Base-by-base conservation (phyloP, 495 filamentous ascomycete species). In the Melanomma pulvis-pyrius region DNA sequence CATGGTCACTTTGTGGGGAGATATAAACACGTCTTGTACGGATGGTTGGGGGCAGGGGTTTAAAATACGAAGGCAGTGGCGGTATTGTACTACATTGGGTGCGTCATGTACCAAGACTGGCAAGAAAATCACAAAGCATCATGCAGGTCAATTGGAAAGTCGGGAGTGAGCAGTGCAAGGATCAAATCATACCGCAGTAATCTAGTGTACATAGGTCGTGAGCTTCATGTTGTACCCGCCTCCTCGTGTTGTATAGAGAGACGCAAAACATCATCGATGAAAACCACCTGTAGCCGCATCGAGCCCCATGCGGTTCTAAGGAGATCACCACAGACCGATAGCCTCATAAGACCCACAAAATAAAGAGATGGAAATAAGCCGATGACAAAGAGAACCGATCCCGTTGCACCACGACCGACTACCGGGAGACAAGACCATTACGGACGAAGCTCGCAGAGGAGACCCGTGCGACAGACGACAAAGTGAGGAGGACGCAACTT, bases 121-220 rank as follows among this genome's bases (percentile, higher is more conserved):
- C 30, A 34, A 5, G 4, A 34, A n/a, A 15, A 22, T n/a, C 17
- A 47, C 44, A n/a, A 22, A 47, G 44, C 5, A 47, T n/a, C 44
- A 47, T n/a, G n/a, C 21, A 17, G 54, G n/a, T 28, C 34, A 41
- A 44, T 1, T 32, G 9, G 39, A 36, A 15, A 50, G n/a, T 36
- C 32, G 28, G 25, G 39, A 48, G 22, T 21, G 15, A 56, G 36
- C 22, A 49, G 25, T 30, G 17, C 55, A 66, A 44, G 39, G n/a
- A 11, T 44, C 12, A 29, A 56, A 61, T 61, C 58, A 55, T 61
- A 67, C 58, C 39, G 56, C 63, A 53, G 24, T 44, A 12, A 39
- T 49, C 48, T 67, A 67, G 57, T 67, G 50, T 67, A 67, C 64
- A 66, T 46, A 34, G 36, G 56, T 60, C 63, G 52, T 66, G 49